Evolutionary conservation across 768 basidiomycete species (phyloP).

Genomic region (Agaricus blazei): DNA sequence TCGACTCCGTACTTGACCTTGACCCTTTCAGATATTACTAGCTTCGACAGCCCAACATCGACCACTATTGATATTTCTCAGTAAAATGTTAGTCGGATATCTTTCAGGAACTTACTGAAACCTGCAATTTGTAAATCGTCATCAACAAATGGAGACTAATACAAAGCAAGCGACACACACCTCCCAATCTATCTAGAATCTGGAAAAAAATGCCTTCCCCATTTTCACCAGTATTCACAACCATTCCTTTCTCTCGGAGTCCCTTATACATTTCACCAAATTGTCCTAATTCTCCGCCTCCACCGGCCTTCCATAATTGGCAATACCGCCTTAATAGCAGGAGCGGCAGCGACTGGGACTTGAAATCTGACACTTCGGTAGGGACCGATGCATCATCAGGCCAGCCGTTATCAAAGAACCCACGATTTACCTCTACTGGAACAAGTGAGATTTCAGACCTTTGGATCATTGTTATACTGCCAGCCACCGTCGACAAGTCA

Average conservation of each 20-base stretch:
- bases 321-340: not conserved
- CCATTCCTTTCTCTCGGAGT: slow-evolving; percentile 5
- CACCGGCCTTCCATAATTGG: not conserved
- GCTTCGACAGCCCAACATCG: slow-evolving; percentile 46
- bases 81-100: not conserved
- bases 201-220: slow-evolving; percentile 3
- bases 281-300: not conserved
- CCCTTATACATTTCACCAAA: slow-evolving; percentile 2
- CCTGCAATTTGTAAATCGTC: not conserved
- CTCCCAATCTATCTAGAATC: slow-evolving; percentile 1
- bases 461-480: slow-evolving; percentile 3
- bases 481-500: not conserved
- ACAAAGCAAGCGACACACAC: not conserved
- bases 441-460: not conserved
- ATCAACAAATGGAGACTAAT: not conserved
- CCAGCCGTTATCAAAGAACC: not conserved
- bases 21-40: slow-evolving; percentile 50
- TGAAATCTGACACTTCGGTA: not conserved
- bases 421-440: not conserved
- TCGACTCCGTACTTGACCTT: slow-evolving; percentile 51
- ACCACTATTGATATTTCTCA: slow-evolving; percentile 17
- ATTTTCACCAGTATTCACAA: slow-evolving; percentile 1
- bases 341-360: not conserved
- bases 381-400: slow-evolving; percentile 7
- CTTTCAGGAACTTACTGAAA: not conserved